Conservation (phyloP, 768 basidiomycete genomes). For the Lentinula raphanica region DNA sequence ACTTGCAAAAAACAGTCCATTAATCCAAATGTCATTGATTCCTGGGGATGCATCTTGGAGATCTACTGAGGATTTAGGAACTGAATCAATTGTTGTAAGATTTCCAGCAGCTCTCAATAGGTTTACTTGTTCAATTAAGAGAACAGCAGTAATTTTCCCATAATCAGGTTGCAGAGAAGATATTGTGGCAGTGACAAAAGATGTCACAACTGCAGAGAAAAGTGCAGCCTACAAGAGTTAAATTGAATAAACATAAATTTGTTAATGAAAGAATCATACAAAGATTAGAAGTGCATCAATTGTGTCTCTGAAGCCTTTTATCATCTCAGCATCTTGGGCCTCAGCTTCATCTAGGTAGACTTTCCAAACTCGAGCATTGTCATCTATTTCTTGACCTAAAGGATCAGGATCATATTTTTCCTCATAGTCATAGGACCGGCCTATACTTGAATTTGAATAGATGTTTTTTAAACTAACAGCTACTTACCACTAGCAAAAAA, state of each 20-base stretch:
- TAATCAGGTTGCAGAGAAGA: background rate
- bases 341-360: background rate
- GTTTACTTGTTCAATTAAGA: background rate
- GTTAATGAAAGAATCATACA: background rate
- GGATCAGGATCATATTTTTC: background rate
- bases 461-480: too few species aligned
- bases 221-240: background rate
- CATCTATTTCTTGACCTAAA: background rate
- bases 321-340: background rate
- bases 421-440: too few species aligned
- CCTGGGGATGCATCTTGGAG: background rate
- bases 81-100: background rate
- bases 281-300: background rate
- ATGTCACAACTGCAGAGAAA: background rate
- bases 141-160: background rate
- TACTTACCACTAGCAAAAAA: too few species aligned
- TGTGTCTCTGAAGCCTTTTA: too few species aligned
- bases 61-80: background rate
- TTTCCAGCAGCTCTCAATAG: background rate
- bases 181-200: too few species aligned
- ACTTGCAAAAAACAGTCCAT: conserved; percentile 6
- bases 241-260: too few species aligned
- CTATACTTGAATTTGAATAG: too few species aligned
- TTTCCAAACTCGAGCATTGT: background rate
- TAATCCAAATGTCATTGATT: conserved; percentile 5